These are phyloP conservation scores for Fusarium aywerte DNA, from an alignment of 2,329 filamentous ascomycete species.

Conservation along the genomic window DNA sequence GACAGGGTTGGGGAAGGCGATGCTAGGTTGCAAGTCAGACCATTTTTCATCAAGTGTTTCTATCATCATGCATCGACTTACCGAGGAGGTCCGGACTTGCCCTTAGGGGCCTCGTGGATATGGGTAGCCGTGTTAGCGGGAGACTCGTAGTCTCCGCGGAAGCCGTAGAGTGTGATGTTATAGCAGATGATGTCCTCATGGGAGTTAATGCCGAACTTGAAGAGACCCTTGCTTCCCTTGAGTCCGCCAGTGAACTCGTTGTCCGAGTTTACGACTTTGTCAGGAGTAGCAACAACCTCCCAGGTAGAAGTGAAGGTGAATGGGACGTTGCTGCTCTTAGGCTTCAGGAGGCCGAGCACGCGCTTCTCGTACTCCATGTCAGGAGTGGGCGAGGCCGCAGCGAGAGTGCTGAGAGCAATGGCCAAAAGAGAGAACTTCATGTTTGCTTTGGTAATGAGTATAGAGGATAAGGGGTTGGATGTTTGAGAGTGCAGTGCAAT, in stretches of 20 bases:
- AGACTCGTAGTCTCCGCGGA: slow-evolving; percentile 62
- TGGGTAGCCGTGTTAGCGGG: slow-evolving; percentile 64
- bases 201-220: slow-evolving; percentile 65
- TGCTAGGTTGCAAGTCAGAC: slow-evolving; percentile 37
- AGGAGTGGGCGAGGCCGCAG: slow-evolving; percentile 39
- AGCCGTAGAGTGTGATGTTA: slow-evolving; percentile 62
- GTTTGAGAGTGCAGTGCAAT: not conserved
- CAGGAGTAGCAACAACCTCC: slow-evolving; percentile 59
- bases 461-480: not conserved
- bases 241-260: slow-evolving; percentile 54
- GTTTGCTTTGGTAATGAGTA: slow-evolving; percentile 4
- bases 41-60: not conserved
- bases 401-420: slow-evolving; percentile 38
- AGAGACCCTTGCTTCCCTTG: slow-evolving; percentile 58
- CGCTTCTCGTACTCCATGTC: slow-evolving; percentile 37
- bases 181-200: slow-evolving; percentile 57
- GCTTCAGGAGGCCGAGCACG: slow-evolving; percentile 33
- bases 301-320: slow-evolving; percentile 62
- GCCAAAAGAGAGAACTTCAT: slow-evolving; percentile 45
- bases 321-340: slow-evolving; percentile 30
- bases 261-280: slow-evolving; percentile 60
- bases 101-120: slow-evolving; percentile 61
- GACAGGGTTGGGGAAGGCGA: slow-evolving; percentile 62
- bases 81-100: slow-evolving; percentile 61
- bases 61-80: slow-evolving; percentile 26